Conservation (phyloP, 1,139 yeast genomes). For the Pichia norvegensis region DNA sequence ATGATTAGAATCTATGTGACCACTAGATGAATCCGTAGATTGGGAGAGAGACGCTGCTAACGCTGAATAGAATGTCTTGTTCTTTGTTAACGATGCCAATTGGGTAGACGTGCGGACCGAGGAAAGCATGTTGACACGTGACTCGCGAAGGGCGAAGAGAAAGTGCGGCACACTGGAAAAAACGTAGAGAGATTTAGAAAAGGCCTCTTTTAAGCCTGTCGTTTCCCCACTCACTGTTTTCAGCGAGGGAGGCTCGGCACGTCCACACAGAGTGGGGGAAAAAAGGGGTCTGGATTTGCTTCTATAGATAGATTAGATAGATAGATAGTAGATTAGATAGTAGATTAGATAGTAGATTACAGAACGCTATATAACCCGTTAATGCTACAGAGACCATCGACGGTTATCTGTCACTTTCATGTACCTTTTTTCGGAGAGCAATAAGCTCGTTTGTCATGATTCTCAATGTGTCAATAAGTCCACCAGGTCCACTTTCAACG, state of each 20-base stretch:
- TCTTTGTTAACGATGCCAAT: not conserved
- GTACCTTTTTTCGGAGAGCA: not conserved
- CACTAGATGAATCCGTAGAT: not conserved
- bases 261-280: not conserved
- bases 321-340: too few relatives aligned
- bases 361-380: too few relatives aligned
- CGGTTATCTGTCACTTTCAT: not conserved
- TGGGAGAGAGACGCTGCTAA: not conserved
- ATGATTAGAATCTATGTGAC: not conserved
- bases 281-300: too few relatives aligned
- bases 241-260: not conserved
- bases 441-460: conserved; percentile 8
- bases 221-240: conserved; percentile 6
- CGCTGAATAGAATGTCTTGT: conserved; percentile 1
- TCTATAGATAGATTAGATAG: too few relatives aligned
- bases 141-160: too few relatives aligned
- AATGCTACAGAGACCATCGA: not conserved
- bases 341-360: too few relatives aligned
- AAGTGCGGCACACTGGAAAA: not conserved
- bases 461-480: conserved; percentile 4
- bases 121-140: conserved; percentile 1
- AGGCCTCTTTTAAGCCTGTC: not conserved
- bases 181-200: not conserved
- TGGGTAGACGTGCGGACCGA: not conserved
- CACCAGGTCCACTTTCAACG: not conserved